Percentiles rank a stretch among this genome's conserved stretches.
phyloP scores from a whole-genome alignment of 352 stramenopile genomes.

The Phytophthora colocasiae region DNA sequence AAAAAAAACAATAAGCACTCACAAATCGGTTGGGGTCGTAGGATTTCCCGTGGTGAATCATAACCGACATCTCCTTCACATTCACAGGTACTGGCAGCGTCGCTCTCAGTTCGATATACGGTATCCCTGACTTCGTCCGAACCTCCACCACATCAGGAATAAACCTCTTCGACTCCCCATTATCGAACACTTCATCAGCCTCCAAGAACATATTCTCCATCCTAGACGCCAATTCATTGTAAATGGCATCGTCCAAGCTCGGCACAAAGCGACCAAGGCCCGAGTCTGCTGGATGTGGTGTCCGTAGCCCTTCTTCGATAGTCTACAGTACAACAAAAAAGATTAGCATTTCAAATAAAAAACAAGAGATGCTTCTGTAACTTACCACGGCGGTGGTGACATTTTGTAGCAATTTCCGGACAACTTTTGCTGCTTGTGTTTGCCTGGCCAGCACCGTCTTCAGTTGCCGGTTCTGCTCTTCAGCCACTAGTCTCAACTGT shows the following conservation, averaged over 20 bases:
- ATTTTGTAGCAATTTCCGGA: slow-evolving; percentile 6
- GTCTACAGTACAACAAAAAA: slow-evolving; percentile 2
- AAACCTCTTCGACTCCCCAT: background rate
- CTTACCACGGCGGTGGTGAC: slow-evolving; percentile 23
- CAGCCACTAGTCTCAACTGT: slow-evolving; percentile 2
- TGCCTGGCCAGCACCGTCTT: slow-evolving; percentile 13
- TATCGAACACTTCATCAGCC: background rate
- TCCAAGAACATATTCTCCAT: slow-evolving; percentile 16
- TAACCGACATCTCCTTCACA: slow-evolving; percentile 3
- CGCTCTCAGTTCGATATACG: slow-evolving; percentile 19
- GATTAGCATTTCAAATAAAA: background rate
- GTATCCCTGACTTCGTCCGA: background rate
- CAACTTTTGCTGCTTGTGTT: slow-evolving; percentile 8
- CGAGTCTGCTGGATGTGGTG: background rate
- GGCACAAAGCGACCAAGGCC: slow-evolving; percentile 9
- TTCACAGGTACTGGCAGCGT: background rate
- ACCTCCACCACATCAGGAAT: slow-evolving; percentile 7
- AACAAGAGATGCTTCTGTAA: background rate
- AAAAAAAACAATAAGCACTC: background rate
- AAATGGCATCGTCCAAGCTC: slow-evolving; percentile 26
- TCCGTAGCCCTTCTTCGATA: slow-evolving; percentile 20
- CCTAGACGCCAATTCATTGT: slow-evolving; percentile 10
- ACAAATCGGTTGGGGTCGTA: slow-evolving; percentile 9
- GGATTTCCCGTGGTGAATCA: background rate
- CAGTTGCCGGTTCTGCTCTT: slow-evolving; percentile 18